Percentiles rank a stretch among this genome's conserved stretches.
Evolutionary conservation across 176 grass and related monocot species (phyloP).

Genomic region (Oryza nivara): DNA sequence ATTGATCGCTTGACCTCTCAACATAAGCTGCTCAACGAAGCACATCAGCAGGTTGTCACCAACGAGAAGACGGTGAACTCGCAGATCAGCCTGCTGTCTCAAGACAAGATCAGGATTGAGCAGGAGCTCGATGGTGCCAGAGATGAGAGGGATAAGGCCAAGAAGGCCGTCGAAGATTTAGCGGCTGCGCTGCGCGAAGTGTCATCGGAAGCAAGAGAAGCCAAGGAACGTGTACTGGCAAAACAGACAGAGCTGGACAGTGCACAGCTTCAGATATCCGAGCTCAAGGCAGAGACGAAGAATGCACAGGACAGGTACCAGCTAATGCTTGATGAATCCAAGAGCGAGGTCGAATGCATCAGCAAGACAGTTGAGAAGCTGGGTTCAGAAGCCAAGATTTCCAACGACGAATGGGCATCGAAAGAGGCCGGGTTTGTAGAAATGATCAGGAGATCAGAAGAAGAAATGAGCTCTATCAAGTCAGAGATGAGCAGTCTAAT

Average conservation of each 20-base stretch:
- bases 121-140: constrained; percentile 49
- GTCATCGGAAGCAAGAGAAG: constrained; percentile 68
- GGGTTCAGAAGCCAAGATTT: constrained; percentile 54
- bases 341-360: constrained; percentile 43
- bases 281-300: constrained; percentile 40
- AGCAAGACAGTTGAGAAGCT: constrained; percentile 57
- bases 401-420: constrained; percentile 56
- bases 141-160: constrained; percentile 62
- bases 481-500: constrained; percentile 55
- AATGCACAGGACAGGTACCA: constrained; percentile 56
- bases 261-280: constrained; percentile 56
- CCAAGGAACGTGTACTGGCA: constrained; percentile 55
- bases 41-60: constrained; percentile 33
- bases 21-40: constrained; percentile 38
- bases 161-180: constrained; percentile 66
- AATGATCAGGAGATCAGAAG: constrained; percentile 66
- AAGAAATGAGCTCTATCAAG: constrained; percentile 47
- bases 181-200: constrained; percentile 62
- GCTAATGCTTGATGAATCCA: constrained; percentile 48
- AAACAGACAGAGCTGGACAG: constrained; percentile 62
- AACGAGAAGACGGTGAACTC: constrained; percentile 45
- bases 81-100: constrained; percentile 30
- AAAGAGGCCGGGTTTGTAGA: constrained; percentile 60
- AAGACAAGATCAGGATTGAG: constrained; percentile 56
- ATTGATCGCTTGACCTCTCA: constrained; percentile 51